These are phyloP conservation scores for Elongisporangium anandrum DNA, from an alignment of 352 stramenopile species.

Conservation along the genomic window DNA sequence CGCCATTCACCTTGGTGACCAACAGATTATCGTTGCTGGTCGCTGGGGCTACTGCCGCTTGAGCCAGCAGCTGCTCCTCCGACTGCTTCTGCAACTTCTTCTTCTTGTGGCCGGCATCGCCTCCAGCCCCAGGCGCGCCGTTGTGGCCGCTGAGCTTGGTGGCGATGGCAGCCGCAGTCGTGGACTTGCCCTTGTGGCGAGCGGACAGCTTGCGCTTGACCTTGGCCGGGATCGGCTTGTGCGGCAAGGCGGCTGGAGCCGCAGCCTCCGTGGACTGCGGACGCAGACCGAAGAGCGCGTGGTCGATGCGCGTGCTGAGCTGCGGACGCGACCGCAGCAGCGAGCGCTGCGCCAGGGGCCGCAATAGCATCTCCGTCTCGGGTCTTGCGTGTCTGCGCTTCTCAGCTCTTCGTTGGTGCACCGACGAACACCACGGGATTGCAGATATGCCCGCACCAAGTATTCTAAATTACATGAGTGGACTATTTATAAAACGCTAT, in stretches of 20 bases:
- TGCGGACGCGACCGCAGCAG: not conserved
- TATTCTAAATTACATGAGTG: not conserved
- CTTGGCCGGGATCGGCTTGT: conserved; percentile 19
- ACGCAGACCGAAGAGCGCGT: not conserved
- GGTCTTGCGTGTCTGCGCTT: not conserved
- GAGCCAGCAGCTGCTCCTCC: conserved; percentile 30
- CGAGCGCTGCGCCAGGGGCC: not conserved
- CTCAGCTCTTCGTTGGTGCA: not conserved
- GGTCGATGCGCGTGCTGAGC: not conserved
- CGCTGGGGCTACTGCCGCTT: conserved; percentile 5
- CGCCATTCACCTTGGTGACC: not conserved
- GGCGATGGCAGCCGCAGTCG: not conserved
- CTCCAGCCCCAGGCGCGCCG: conserved; percentile 9
- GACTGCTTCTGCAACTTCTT: conserved; percentile 20
- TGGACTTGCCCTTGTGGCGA: conserved; percentile 20
- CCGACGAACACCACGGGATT: not conserved
- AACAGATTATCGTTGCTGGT: not conserved
- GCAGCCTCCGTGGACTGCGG: not conserved
- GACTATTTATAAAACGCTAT: not conserved
- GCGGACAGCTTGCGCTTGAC: conserved; percentile 28
- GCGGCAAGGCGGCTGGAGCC: not conserved
- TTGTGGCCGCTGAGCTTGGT: conserved; percentile 6
- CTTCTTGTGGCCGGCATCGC: conserved; percentile 10
- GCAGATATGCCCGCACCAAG: not conserved
- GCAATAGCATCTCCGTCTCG: not conserved